Base-by-base conservation (phyloP, 2,329 filamentous ascomycete species). In the Fragosphaeria purpurea region DNA sequence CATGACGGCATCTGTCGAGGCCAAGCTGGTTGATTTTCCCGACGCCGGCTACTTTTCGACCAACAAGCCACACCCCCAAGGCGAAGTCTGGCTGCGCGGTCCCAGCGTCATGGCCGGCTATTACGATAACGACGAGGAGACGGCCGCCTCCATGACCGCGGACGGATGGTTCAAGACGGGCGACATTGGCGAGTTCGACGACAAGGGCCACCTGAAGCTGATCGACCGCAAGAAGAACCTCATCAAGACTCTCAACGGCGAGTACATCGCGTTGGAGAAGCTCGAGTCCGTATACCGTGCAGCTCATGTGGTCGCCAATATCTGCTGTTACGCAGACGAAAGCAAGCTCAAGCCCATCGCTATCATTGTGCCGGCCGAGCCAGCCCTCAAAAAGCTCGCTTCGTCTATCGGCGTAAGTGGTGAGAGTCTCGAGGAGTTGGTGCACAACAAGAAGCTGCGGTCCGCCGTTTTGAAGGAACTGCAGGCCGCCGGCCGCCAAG, bases 171-270 rank as follows among this genome's bases (percentile, higher is more conserved):
- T 93, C 76, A 89, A 83, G 78, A 89, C 86, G 7, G 87, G 87
- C 53, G 87, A 91, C 59, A 87, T 91, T 61, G 86, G 86, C 60
- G 84, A 91, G 65, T 90, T 83, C 63, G 82, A 88, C 65, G 61
- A 70, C 55, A 76, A 82, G 57, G 86, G 86, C 48, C 82, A 89
- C 60, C 70, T 91, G 53, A 78, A 75, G 60, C 63, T 91, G 65
- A 88, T 91, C 61, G 86, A 91, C 67, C 84, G 86, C 63, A 90
- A 90, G 81, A 91, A 91, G 80, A 91, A 91, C 69, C 68, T 93
- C 57, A 83, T 89, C 69, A 90, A 90, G 79, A 89, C 85, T 3
- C 74, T 85, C 51, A 85, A 86, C 59, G 85, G 85, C 61, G 85
- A 90, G 70, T 90, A 90, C 69, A 88, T 90, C 65, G 86, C 85